Conservation (phyloP, 768 basidiomycete species). For the Butyriboletus loyo region DNA sequence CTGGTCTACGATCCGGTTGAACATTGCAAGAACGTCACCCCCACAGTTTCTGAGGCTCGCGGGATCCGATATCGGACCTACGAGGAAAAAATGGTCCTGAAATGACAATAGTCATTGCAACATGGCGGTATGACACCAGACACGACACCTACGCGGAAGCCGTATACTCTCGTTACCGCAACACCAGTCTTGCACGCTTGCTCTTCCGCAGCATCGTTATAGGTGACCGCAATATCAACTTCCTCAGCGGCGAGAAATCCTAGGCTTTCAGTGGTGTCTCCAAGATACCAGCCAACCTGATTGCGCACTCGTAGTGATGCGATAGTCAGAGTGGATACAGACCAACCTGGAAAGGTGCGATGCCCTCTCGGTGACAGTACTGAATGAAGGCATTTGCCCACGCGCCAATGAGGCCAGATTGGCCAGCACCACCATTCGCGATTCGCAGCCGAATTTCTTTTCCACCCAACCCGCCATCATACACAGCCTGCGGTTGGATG, state of each 20-base stretch:
- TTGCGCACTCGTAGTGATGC: background rate
- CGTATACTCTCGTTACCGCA: constrained; percentile 38
- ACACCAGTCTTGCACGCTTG: constrained; percentile 31
- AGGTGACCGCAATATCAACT: constrained; percentile 52
- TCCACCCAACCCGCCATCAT: constrained; percentile 39
- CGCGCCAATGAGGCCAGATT: constrained; percentile 46
- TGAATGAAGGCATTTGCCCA: constrained; percentile 49
- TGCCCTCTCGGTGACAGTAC: constrained; percentile 10
- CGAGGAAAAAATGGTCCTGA: constrained; percentile 51
- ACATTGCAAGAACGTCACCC: constrained; percentile 37
- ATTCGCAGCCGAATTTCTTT: constrained; percentile 42
- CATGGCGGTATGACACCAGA: background rate
- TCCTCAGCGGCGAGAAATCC: constrained; percentile 38
- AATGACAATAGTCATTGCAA: background rate
- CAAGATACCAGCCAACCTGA: constrained; percentile 56
- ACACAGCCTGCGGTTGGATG: constrained; percentile 27
- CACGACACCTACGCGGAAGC: constrained; percentile 39
- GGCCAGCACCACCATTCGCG: constrained; percentile 50
- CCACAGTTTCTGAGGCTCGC: constrained; percentile 37
- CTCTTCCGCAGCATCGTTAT: constrained; percentile 49
- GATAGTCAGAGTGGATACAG: constrained; percentile 27
- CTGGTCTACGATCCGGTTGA: constrained; percentile 43
- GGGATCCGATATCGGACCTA: constrained; percentile 48
- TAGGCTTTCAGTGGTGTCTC: constrained; percentile 53
- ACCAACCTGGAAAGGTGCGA: constrained; percentile 27